Evolutionary conservation across 1,139 yeast genomes (phyloP), one percentile per base, ranked within the genome.

Genomic region (Kluyveromyces sp.): DNA sequence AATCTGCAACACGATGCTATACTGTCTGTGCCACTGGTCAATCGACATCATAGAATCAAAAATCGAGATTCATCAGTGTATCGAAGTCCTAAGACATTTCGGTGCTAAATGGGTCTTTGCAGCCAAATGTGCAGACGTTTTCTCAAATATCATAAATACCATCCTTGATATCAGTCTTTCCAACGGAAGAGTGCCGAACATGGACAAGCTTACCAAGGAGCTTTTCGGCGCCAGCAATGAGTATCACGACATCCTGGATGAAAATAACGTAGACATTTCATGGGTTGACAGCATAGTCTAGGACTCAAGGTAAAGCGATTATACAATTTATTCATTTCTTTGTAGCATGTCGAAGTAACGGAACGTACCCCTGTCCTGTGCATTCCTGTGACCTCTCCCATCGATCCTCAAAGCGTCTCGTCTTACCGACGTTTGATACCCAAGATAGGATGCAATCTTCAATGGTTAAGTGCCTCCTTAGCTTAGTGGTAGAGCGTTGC

Each of bases 401-500:
- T n/a, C n/a, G n/a, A n/a, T n/a, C n/a, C n/a, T n/a, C n/a, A n/a
- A n/a, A n/a, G n/a, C n/a, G n/a, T n/a, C n/a, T n/a, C n/a, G n/a
- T n/a, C n/a, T n/a, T n/a, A n/a, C n/a, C n/a, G n/a, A n/a, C n/a
- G n/a, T n/a, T n/a, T n/a, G n/a, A n/a, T n/a, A n/a, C n/a, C n/a
- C n/a, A n/a, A n/a, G n/a, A n/a, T n/a, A n/a, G n/a, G n/a, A n/a
- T n/a, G n/a, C n/a, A n/a, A n/a, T n/a, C 34, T 8, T 32, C 18
- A 13, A 13, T 13, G 34, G 4, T 15, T 15, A 15, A 18, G 20
- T 41, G 86, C 86, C 86, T 73, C 75, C 73, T 81, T 82, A 82
- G 89, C 88, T 82, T 80, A 82, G 89, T 81, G 89, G 89, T 82
- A 82, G 86, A 82, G 89, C 89, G 88, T 80, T 81, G 87, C 88